Conservation (phyloP, 257 asterid species). For the Nicotiana paniculata region DNA sequence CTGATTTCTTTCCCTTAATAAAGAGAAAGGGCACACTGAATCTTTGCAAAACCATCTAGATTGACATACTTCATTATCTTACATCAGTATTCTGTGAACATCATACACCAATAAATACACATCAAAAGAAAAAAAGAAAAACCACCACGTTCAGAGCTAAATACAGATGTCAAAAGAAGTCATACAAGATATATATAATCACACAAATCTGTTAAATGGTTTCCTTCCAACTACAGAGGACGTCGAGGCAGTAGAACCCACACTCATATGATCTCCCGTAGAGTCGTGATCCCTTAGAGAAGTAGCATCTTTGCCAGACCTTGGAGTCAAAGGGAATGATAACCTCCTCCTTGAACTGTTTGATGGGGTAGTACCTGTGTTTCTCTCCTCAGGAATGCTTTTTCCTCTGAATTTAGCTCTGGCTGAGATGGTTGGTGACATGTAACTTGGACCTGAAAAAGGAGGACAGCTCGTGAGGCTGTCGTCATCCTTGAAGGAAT, state of each 20-base stretch:
- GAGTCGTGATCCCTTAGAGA: conserved; percentile 38
- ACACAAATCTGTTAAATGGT: conserved; percentile 92
- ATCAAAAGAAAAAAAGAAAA: background rate
- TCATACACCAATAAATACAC: conserved; percentile 5
- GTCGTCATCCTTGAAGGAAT: conserved; percentile 63
- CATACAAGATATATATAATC: conserved; percentile 30
- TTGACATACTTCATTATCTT: background rate
- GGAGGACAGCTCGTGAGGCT: conserved; percentile 94
- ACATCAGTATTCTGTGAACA: background rate
- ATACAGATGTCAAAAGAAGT: conserved; percentile 19
- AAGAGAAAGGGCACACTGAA: background rate
- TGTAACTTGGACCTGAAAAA: conserved; percentile 73
- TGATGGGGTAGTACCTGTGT: conserved; percentile 64
- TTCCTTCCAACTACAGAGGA: conserved; percentile 63
- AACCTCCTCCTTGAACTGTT: conserved; percentile 67
- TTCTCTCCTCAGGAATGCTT: conserved; percentile 76
- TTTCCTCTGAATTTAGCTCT: conserved; percentile 67
- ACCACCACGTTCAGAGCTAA: conserved; percentile 18
- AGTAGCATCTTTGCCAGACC: conserved; percentile 41
- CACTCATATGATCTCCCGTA: conserved; percentile 38
- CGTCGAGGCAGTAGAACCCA: conserved; percentile 64
- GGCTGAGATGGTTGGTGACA: conserved; percentile 85
- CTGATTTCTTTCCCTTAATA: too few species aligned
- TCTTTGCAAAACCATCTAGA: background rate
- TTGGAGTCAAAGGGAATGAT: conserved; percentile 82